Evolutionary conservation across 371 early-diverging fungal genomes (phyloP).

Genomic region (Mortierella sp.): DNA sequence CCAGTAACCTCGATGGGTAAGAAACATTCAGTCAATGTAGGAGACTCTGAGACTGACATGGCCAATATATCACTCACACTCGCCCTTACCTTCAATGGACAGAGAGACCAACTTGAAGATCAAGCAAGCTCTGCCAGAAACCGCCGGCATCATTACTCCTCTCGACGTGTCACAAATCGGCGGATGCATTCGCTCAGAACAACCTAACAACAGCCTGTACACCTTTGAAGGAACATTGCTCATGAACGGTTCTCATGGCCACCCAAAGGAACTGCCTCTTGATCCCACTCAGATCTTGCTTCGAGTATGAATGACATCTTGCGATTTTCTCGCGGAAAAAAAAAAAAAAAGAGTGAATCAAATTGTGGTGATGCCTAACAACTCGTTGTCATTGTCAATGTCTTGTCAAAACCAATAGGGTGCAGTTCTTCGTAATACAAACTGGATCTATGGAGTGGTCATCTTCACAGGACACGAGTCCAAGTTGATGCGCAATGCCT

Average conservation of each 20-base stretch:
- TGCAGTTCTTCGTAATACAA: constrained; percentile 82
- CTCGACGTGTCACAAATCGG: constrained; percentile 65
- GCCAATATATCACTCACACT: too few relatives aligned
- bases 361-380: too few relatives aligned
- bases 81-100: not conserved
- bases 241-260: constrained; percentile 56
- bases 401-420: constrained; percentile 55
- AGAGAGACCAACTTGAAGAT: constrained; percentile 95
- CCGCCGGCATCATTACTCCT: constrained; percentile 71
- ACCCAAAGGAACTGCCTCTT: constrained; percentile 32
- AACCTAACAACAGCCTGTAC: constrained; percentile 73
- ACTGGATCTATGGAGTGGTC: constrained; percentile 77
- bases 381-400: too few relatives aligned
- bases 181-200: constrained; percentile 60
- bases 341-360: too few relatives aligned
- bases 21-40: too few relatives aligned
- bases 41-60: too few relatives aligned
- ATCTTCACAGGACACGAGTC: constrained; percentile 89
- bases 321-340: too few relatives aligned
- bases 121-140: constrained; percentile 84
- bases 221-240: constrained; percentile 64
- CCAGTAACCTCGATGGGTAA: constrained; percentile 95
- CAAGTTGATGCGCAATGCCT: constrained; percentile 80
- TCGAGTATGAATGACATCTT: constrained; percentile 54
- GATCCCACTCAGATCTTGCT: constrained; percentile 61